Evolutionary conservation across 148 eudicot species (phyloP).

Genomic region (Rheum nobile): DNA sequence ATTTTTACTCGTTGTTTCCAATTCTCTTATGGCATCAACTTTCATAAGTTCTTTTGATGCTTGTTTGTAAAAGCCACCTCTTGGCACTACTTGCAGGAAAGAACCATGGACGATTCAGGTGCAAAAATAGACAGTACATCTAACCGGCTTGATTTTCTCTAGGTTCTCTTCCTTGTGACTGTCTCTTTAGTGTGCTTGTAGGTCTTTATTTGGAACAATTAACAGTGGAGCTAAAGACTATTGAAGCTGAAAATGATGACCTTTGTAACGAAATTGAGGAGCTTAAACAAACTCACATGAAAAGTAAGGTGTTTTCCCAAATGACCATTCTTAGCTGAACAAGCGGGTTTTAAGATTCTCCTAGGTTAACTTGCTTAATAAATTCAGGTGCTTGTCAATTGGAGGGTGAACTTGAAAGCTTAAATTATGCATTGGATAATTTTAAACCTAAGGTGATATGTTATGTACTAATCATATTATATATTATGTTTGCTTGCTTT

Average conservation of each 20-base stretch:
- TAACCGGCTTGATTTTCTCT: slow-evolving; percentile 90
- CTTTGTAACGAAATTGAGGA: slow-evolving; percentile 37
- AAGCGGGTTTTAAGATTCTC: not conserved
- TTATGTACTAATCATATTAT: not conserved
- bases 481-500: not conserved
- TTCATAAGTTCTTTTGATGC: not conserved
- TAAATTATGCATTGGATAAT: slow-evolving; percentile 36
- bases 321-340: not conserved
- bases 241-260: slow-evolving; percentile 35
- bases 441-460: slow-evolving; percentile 10
- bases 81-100: slow-evolving; percentile 53
- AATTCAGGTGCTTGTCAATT: slow-evolving; percentile 44
- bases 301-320: slow-evolving; percentile 31
- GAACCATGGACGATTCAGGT: slow-evolving; percentile 74
- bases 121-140: slow-evolving; percentile 88
- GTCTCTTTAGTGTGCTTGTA: slow-evolving; percentile 14
- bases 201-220: slow-evolving; percentile 44
- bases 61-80: not conserved
- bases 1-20: not conserved
- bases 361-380: not conserved
- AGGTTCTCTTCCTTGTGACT: slow-evolving; percentile 30
- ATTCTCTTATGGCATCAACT: not conserved
- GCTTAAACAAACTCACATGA: slow-evolving; percentile 28
- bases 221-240: slow-evolving; percentile 33
- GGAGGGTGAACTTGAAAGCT: slow-evolving; percentile 50